Percentiles rank a stretch among this genome's conserved stretches.
Conservation (phyloP, 139 green algal species). For the Coelastrella sp. region DNA sequence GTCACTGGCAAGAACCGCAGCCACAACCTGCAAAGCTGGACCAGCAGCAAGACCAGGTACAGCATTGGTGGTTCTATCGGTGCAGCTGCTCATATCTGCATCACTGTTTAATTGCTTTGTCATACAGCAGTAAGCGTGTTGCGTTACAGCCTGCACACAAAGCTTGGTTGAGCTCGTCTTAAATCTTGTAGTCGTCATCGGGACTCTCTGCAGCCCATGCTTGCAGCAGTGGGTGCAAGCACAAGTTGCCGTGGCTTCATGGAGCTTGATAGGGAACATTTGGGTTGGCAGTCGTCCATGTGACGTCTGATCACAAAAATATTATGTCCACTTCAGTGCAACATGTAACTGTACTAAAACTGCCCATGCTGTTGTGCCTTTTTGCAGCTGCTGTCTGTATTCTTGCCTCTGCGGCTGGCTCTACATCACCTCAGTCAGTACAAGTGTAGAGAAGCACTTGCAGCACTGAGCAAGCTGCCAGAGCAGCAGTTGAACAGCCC, state of each 20-base stretch:
- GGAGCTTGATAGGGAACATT: too few species aligned
- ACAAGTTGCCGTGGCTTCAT: too few species aligned
- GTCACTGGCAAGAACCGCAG: conserved; percentile 63
- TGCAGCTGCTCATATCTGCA: background rate
- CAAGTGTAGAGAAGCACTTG: conserved; percentile 81
- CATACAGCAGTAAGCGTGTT: too few species aligned
- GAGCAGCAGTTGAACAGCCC: conserved; percentile 79
- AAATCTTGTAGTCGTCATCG: too few species aligned
- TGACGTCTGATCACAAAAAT: too few species aligned
- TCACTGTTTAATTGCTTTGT: too few species aligned
- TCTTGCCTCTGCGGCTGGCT: conserved; percentile 38
- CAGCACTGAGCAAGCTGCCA: conserved; percentile 73
- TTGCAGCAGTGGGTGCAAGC: too few species aligned
- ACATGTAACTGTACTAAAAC: background rate
- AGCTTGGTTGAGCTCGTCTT: too few species aligned
- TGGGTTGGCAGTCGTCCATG: too few species aligned
- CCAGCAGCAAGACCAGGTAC: conserved; percentile 41
- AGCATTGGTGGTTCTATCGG: background rate
- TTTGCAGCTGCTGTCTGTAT: conserved; percentile 21
- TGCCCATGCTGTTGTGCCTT: background rate
- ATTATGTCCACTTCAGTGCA: too few species aligned
- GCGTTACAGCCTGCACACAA: too few species aligned
- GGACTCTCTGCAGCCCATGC: too few species aligned
- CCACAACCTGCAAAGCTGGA: conserved; percentile 65
- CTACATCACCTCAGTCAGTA: conserved; percentile 67